Evolutionary conservation across 176 grass and related monocot genomes (phyloP).

Genomic region (Phragmites australis): DNA sequence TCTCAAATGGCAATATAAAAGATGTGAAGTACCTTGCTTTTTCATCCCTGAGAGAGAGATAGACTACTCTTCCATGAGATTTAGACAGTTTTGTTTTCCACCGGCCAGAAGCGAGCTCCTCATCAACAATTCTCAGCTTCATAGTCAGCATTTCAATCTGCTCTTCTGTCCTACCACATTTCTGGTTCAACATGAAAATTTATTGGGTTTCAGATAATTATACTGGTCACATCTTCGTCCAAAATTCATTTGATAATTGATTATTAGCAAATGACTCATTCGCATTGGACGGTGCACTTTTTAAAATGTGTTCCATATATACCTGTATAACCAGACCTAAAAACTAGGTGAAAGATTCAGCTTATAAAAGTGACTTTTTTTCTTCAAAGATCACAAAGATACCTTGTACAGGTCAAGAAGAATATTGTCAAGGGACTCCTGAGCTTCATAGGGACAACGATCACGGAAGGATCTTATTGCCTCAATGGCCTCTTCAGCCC

Average conservation of each 20-base stretch:
- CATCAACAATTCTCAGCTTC: conserved; percentile 64
- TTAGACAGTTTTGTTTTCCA: conserved; percentile 65
- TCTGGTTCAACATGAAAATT: conserved; percentile 53
- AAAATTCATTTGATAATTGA: background rate
- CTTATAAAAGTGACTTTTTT: background rate
- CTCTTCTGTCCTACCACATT: conserved; percentile 67
- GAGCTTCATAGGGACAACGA: conserved; percentile 57
- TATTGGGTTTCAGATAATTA: conserved; percentile 11
- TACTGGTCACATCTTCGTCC: background rate
- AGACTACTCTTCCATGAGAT: conserved; percentile 61
- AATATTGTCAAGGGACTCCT: conserved; percentile 65
- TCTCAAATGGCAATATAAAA: conserved; percentile 13
- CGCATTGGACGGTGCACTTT: background rate
- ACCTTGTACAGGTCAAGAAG: conserved; percentile 74
- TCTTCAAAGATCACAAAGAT: background rate
- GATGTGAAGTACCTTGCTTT: conserved; percentile 51
- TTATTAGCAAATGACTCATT: conserved; percentile 15
- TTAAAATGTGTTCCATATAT: conserved; percentile 10
- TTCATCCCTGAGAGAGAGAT: conserved; percentile 66
- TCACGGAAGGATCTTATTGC: conserved; percentile 67
- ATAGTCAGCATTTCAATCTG: conserved; percentile 64
- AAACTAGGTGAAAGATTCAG: background rate
- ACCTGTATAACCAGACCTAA: conserved; percentile 21
- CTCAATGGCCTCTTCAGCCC: conserved; percentile 71
- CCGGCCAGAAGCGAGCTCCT: conserved; percentile 70